These are phyloP conservation scores for Silene uniflora DNA, from an alignment of 148 eudicot genomes.

Conservation along the genomic window DNA sequence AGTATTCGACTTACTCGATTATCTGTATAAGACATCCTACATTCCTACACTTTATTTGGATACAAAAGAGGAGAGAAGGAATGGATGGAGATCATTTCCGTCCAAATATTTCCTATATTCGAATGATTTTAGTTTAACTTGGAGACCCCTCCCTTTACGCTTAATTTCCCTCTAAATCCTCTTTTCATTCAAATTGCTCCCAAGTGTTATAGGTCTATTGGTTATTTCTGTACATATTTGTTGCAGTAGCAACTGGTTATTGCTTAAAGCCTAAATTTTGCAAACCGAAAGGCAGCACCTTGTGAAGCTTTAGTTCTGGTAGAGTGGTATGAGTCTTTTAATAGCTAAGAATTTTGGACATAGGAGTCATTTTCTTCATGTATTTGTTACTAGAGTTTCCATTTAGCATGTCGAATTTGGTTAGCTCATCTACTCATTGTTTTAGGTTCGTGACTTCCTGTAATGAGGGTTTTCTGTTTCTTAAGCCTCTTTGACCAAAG, in stretches of 20 bases:
- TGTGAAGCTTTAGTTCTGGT: neutral
- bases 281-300: neutral
- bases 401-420: neutral
- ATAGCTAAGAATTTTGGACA: neutral
- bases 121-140: neutral
- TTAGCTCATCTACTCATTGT: neutral
- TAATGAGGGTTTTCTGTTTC: neutral
- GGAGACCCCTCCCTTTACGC: neutral
- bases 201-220: no score
- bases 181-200: neutral
- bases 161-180: neutral
- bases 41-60: neutral
- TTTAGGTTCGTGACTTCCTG: neutral
- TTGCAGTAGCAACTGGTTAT: neutral
- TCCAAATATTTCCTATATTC: neutral
- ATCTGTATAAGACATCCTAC: neutral
- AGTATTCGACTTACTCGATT: neutral
- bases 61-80: neutral
- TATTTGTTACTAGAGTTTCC: neutral
- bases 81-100: neutral
- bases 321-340: neutral
- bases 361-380: neutral
- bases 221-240: neutral
- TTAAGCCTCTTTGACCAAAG: neutral
- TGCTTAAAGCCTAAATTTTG: neutral